A percentile compares a stretch with the other conserved stretches of the same genome.
Conservation (phyloP, 192 early-diverging fungal genomes). For the Mortierella hygrophila region DNA sequence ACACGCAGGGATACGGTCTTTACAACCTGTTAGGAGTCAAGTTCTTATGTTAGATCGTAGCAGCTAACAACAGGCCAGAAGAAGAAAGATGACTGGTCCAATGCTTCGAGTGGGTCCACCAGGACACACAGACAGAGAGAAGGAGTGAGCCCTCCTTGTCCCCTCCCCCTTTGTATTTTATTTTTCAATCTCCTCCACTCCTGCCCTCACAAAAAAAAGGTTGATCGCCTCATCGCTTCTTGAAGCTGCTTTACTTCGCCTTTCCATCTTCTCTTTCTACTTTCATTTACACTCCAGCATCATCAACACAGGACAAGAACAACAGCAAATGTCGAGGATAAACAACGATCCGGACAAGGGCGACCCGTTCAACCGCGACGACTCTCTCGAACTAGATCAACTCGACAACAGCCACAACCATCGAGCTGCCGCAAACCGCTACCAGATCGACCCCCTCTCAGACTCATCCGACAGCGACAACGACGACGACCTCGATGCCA, state of each 20-base stretch:
- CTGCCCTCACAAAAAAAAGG: not conserved
- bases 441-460: constrained; percentile 55
- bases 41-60: not conserved
- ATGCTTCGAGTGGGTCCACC: not conserved
- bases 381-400: constrained; percentile 44
- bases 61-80: not conserved
- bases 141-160: not conserved
- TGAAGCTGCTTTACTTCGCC: not conserved
- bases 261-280: not conserved
- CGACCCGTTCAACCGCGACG: constrained; percentile 41
- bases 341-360: constrained; percentile 33
- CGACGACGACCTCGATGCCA: constrained; percentile 33
- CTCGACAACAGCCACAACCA: constrained; percentile 11
- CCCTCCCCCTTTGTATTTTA: not conserved
- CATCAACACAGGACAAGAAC: not conserved
- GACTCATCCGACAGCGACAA: constrained; percentile 53
- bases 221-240: constrained; percentile 4
- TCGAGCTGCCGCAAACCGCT: constrained; percentile 24
- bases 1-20: no score
- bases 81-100: not conserved
- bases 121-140: not conserved
- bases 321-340: not conserved
- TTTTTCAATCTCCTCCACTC: constrained; percentile 6
- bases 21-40: no score
- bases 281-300: not conserved